Conservation (phyloP, 2,329 filamentous ascomycete genomes). For the Neopestalotiopsis clavispora region DNA sequence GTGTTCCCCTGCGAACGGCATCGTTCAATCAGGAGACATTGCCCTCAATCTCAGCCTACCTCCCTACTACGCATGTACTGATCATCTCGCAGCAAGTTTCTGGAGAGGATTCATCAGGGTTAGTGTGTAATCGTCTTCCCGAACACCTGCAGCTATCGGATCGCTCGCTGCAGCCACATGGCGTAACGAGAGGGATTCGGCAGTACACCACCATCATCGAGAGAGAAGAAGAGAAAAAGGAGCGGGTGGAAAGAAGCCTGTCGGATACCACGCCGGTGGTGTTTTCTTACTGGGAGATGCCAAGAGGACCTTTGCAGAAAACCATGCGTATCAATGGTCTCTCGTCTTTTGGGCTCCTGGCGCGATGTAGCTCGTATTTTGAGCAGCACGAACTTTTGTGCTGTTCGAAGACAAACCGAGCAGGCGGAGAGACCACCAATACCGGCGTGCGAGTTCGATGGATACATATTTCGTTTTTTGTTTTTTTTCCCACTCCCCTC, state of each 20-base stretch:
- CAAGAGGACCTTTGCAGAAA: neutral
- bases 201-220: neutral
- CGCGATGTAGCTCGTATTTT: neutral
- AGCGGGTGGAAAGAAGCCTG: neutral
- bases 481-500: neutral
- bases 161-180: constrained; percentile 2
- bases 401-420: neutral
- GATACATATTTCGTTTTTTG: neutral
- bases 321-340: neutral
- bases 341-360: neutral
- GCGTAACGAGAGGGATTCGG: neutral
- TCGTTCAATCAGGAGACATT: constrained; percentile 9
- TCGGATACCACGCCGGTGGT: neutral
- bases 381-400: neutral
- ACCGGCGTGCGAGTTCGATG: neutral
- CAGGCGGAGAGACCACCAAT: neutral
- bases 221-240: neutral
- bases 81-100: neutral
- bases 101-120: constrained; percentile 2
- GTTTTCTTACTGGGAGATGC: neutral
- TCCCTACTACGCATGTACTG: neutral
- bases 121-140: constrained; percentile 11
- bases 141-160: constrained; percentile 9
- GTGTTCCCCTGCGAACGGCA: constrained; percentile 3
- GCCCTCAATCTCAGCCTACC: neutral